Evolutionary conservation across 2,329 filamentous ascomycete genomes (phyloP).

Genomic region (Monosporascus sp.): DNA sequence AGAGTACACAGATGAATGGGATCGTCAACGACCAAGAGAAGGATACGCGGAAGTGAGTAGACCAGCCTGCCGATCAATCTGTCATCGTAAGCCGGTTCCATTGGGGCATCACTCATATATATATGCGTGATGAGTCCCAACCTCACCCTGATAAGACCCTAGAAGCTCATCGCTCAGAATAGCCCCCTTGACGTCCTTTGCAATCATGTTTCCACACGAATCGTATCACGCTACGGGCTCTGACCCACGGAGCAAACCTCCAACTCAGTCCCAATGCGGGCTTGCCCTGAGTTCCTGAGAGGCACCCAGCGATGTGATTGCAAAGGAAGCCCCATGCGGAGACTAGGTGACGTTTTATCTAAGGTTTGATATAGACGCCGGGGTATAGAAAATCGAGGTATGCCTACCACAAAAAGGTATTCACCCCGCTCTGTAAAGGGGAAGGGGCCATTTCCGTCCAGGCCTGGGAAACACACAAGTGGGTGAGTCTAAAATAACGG

Average conservation of each 20-base stretch:
- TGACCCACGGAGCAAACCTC: not conserved
- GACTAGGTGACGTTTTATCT: not conserved
- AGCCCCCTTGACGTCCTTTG: not conserved
- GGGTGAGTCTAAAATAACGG: too few relatives aligned
- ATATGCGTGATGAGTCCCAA: not conserved
- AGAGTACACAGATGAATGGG: constrained; percentile 24
- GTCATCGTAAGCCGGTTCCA: not conserved
- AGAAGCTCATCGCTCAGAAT: not conserved
- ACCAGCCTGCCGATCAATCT: constrained; percentile 14
- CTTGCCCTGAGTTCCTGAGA: not conserved
- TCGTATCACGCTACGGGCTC: not conserved
- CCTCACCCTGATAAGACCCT: not conserved
- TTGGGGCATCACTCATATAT: not conserved
- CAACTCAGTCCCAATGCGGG: not conserved
- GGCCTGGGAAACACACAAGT: too few relatives aligned
- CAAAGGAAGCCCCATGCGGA: too few relatives aligned
- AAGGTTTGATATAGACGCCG: not conserved
- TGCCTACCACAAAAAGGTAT: too few relatives aligned
- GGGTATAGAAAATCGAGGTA: not conserved
- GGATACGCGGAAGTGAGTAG: constrained; percentile 15
- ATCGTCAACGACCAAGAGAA: constrained; percentile 20
- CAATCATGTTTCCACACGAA: not conserved
- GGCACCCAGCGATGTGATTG: too few relatives aligned
- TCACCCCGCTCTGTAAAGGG: too few relatives aligned
- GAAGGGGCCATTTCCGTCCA: too few relatives aligned